Evolutionary conservation across 2,329 filamentous ascomycete genomes (phyloP), one percentile per base, ranked within the genome.

Genomic region (Cladosporium velox): DNA sequence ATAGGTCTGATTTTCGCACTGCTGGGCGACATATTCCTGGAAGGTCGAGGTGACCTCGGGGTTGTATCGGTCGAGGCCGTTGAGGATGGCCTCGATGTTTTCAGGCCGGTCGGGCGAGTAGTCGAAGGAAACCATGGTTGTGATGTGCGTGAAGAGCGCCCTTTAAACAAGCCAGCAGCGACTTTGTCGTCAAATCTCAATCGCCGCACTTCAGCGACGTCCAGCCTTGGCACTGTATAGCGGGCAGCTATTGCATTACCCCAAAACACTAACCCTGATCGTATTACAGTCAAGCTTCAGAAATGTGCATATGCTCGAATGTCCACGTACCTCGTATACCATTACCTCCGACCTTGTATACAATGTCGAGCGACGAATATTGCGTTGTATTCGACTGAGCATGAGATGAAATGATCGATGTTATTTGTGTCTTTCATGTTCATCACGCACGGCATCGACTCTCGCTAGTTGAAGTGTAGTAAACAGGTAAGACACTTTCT

Each of bases 1-100:
- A 82, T 92, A 93, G 74, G 91, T 93, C 82, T 93, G 90, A 80
- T 91, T 89, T 82, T 98, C 94, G 85, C 95, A 99, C 83, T 99
- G 95, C 81, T 93, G 89, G 77, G 87, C 86, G 70, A 99, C 90
- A 82, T 99, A 99, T 79, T 92, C 90, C 86, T 99, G 94, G 80
- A 99, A 95, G 72, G 91, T 86, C 69, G 88, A 87, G 59, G 96
- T 96, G 61, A 95, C 97, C 84, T 99, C 95, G 51, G 95, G 95
- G 82, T 99, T 99, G 85, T 99, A 99, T 77, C 95, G 88, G 82
- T 99, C 95, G 70, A 99, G 91, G 74, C 95, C 94, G 82, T 94
- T 97, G 78, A 99, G 92, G 77, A 99, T 97, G 80, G 84, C 86
- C 78, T 92, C 90, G 81, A 99, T 96, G 80, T 95, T 89, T 73